Percentiles rank a stretch among this genome's conserved stretches.
Evolutionary conservation across 2,329 filamentous ascomycete species (phyloP).

Genomic region (Clonostachys rosea): DNA sequence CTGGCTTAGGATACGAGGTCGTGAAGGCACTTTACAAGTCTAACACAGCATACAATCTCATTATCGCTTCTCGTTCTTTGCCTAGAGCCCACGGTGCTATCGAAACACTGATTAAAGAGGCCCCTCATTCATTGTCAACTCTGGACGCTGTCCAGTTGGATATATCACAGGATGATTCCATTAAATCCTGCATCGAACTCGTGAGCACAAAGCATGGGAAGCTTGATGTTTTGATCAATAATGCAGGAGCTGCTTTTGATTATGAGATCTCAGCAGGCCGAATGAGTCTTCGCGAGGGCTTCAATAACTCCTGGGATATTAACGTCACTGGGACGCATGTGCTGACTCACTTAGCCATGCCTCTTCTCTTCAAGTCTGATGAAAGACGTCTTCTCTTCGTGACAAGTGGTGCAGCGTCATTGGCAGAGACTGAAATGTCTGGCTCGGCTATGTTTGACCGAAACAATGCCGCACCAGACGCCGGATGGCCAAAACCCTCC

Average conservation of each 20-base stretch:
- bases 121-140: not conserved
- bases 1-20: constrained; percentile 16
- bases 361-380: constrained; percentile 28
- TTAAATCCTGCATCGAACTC: constrained; percentile 7
- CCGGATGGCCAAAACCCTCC: constrained; percentile 37
- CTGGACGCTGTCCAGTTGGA: constrained; percentile 9
- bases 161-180: constrained; percentile 8
- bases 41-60: constrained; percentile 11
- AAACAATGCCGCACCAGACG: constrained; percentile 12
- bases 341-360: constrained; percentile 25
- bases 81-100: constrained; percentile 12
- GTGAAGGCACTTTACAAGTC: constrained; percentile 11
- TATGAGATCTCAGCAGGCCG: not conserved
- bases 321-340: constrained; percentile 5
- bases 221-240: constrained; percentile 20
- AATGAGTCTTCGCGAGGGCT: not conserved
- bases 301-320: not conserved
- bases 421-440: constrained; percentile 17
- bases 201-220: constrained; percentile 8
- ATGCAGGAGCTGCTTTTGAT: constrained; percentile 11
- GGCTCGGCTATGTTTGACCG: constrained; percentile 8
- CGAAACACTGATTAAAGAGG: not conserved
- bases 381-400: constrained; percentile 39
- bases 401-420: constrained; percentile 26
- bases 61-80: constrained; percentile 15